Evolutionary conservation across 441 rosid species (phyloP), one percentile per base, ranked within the genome.

Genomic region (Populus hybrid): DNA sequence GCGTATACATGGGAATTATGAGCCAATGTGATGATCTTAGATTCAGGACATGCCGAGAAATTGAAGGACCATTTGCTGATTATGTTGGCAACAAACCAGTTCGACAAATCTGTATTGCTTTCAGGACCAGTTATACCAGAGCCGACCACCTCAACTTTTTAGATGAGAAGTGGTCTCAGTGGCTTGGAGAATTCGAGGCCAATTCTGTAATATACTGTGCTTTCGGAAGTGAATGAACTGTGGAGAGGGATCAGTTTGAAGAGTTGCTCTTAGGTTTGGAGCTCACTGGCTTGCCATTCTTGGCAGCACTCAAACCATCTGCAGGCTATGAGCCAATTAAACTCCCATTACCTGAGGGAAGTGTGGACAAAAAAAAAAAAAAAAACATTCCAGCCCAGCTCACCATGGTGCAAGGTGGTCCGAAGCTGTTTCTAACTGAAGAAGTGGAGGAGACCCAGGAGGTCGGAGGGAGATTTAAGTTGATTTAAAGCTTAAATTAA

Each of bases 151-250:
- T 85, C 84, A 5, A 67, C 26, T 53, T 81, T 82, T 81, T 82
- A 0, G 83, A 84, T 2, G 83, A 79, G 18, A 84, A 74, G 53
- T 84, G 84, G 86, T 74, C 77, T 4, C 42, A 69, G 21, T 82
- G 87, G 87, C 28, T 81, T 10, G 69, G 30, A 3, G 75, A 79
- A 50, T 85, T 82, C 61, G 69, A 79, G 3, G 8, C 79, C 21
- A 76, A 78, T 18, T 81, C 84, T 3, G 84, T 84, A 10, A 67
- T 79, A 0, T 86, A 72, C 35, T 84, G 86, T 72, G 72, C 75
- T 28, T 86, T 84, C 2, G 87, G 86, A 3, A 86, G 89, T 11
- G 89, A 84, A 65, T 81, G 79, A 8, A 84, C 77, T 70, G 71
- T 84, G 73, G 73, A 34, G 0, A n/a, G 53, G 28, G 82, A 81